phyloP scores from a whole-genome alignment of 208 protist genomes.

The Leishmania mexicana region DNA sequence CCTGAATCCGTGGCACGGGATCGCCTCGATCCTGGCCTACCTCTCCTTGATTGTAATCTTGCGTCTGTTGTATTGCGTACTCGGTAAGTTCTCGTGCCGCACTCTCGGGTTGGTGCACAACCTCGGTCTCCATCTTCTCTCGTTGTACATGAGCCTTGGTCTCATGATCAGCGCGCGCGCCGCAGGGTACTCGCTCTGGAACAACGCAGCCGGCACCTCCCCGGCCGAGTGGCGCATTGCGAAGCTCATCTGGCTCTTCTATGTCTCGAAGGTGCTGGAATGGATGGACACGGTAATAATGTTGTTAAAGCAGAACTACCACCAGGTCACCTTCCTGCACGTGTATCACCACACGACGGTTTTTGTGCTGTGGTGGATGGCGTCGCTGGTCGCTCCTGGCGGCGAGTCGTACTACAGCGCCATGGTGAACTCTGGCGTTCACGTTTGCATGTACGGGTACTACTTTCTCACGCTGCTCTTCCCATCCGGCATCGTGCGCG shows the following conservation, averaged over 20 bases:
- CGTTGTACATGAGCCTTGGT: constrained; percentile 73
- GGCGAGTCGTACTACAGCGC: constrained; percentile 85
- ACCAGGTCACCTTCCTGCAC: constrained; percentile 80
- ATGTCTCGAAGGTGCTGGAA: constrained; percentile 79
- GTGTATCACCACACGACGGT: constrained; percentile 84
- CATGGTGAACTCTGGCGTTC: constrained; percentile 79
- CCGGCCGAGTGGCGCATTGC: constrained; percentile 58
- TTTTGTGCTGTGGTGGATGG: constrained; percentile 78
- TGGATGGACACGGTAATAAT: constrained; percentile 83
- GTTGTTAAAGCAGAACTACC: constrained; percentile 78
- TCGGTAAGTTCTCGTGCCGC: constrained; percentile 58
- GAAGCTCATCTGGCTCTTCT: constrained; percentile 79
- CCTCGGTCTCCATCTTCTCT: constrained; percentile 62
- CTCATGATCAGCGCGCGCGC: constrained; percentile 64
- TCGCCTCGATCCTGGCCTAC: constrained; percentile 52
- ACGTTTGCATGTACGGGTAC: constrained; percentile 88
- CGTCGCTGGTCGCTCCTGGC: constrained; percentile 44
- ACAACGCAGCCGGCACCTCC: constrained; percentile 56
- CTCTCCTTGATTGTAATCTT: constrained; percentile 40
- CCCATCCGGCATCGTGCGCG: constrained; percentile 47
- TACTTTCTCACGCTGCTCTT: constrained; percentile 79
- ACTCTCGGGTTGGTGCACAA: constrained; percentile 64
- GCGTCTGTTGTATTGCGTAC: constrained; percentile 35
- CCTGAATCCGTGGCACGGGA: constrained; percentile 50
- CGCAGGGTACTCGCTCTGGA: constrained; percentile 70